Base-by-base conservation (phyloP, 768 basidiomycete genomes). In the Cantharellus anzutake region DNA sequence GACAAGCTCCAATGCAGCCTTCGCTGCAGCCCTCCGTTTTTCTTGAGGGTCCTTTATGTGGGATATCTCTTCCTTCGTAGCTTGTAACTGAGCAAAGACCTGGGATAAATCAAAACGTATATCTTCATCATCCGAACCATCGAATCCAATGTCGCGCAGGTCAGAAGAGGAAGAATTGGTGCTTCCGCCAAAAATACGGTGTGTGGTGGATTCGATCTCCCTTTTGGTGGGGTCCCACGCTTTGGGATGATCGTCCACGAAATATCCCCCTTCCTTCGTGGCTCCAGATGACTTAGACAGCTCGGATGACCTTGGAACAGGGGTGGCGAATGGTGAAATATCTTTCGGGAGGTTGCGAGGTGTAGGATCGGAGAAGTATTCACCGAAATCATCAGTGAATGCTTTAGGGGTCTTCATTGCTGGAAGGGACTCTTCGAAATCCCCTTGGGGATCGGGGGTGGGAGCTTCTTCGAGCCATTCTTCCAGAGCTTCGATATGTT, bases 361-460 rank as follows among this genome's bases (percentile, higher is more conserved):
- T 4, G 64, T 42, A 3, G 72, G 78, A n/a, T 82, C 83, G 40
- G 82, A 81, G 16, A 86, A 76, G 63, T 86, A 86, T 38, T 78
- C 80, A 2, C 80, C 76, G 66, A 91, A 91, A 68, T 91, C 84
- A 65, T 90, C 87, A 59, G 89, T 87, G 64, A 90, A 80, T 11
- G 20, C 20, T 29, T 29, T 29, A 29, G 20, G 20, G 20, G 20
- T 29, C 20, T 29, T 29, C 20, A 29, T 29, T 29, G 20, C 20
- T 29, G 20, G 20, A 29, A 29, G 20, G 20, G 20, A 29, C 20
- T 29, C 20, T 29, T 29, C 20, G 20, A 29, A 29, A 29, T 29
- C 20, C 20, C 20, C 20, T 29, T 29, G 20, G 20, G 20, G 20
- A 1, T 29, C 20, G 20, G 20, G 20, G 20, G 20, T 29, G 20